phyloP scores from a whole-genome alignment of 139 green algal genomes.

The Chlamydomonas schloesseri region DNA sequence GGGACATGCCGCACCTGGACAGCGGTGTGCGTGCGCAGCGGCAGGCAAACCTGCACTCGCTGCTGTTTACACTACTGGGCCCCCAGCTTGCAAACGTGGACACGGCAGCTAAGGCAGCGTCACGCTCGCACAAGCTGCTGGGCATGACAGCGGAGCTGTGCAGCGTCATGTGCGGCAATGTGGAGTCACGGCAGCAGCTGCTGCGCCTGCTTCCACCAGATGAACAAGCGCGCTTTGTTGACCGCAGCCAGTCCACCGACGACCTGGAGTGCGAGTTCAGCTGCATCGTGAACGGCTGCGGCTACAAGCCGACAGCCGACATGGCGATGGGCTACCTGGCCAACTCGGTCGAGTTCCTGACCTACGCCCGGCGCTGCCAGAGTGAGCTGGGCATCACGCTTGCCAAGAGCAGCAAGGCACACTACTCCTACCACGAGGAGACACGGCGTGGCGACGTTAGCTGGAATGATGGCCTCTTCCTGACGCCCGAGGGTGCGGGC shows the following conservation, averaged over 20 bases:
- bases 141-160: background rate
- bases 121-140: background rate
- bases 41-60: too few species aligned
- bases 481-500: background rate
- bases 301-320: background rate
- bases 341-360: background rate
- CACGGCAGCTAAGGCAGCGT: too few species aligned
- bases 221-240: background rate
- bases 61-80: too few species aligned
- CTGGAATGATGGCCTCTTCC: background rate
- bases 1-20: too few species aligned
- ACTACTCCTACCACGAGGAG: too few species aligned
- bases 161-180: background rate
- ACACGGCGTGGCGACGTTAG: background rate
- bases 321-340: background rate
- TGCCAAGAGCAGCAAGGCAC: background rate
- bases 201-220: too few species aligned
- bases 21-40: too few species aligned
- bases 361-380: background rate
- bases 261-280: background rate
- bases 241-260: background rate
- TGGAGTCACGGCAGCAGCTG: background rate
- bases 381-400: background rate
- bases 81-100: too few species aligned
- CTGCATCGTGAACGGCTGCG: background rate